These are phyloP conservation scores for Pseudisothecium myosuroides DNA, from an alignment of 225 moss, liverwort and hornwort genomes.

Conservation along the genomic window DNA sequence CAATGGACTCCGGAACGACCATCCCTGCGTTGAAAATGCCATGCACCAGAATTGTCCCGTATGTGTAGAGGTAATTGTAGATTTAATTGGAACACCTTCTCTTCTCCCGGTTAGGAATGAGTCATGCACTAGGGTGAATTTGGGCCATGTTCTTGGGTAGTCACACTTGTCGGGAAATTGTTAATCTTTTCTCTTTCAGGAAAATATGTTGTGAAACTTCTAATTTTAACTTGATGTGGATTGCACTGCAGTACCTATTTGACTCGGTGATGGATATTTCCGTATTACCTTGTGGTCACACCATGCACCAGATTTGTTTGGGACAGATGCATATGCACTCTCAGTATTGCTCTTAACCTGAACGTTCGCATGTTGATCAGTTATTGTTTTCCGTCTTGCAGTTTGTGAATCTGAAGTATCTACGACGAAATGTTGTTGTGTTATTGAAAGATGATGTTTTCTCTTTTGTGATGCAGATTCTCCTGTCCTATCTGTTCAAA, in stretches of 20 bases:
- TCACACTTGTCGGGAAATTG: background rate
- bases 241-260: constrained; percentile 72
- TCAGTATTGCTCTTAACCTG: constrained; percentile 37
- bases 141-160: background rate
- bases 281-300: constrained; percentile 87
- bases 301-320: constrained; percentile 75
- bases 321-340: constrained; percentile 73
- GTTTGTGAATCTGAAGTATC: background rate
- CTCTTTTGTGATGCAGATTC: constrained; percentile 18
- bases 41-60: constrained; percentile 98
- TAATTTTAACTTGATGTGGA: constrained; percentile 33
- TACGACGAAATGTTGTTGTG: background rate
- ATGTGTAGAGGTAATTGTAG: constrained; percentile 66
- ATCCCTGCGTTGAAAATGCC: constrained; percentile 51
- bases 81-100: background rate
- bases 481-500: constrained; percentile 82
- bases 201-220: background rate
- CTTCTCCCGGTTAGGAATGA: background rate
- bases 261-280: constrained; percentile 82
- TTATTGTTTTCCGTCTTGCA: background rate
- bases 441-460: background rate
- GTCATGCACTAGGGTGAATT: background rate
- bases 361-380: background rate
- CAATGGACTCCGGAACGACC: constrained; percentile 7
- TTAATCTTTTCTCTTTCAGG: background rate